Base-by-base conservation (phyloP, 768 basidiomycete genomes). In the Agrocybe chaxingu region DNA sequence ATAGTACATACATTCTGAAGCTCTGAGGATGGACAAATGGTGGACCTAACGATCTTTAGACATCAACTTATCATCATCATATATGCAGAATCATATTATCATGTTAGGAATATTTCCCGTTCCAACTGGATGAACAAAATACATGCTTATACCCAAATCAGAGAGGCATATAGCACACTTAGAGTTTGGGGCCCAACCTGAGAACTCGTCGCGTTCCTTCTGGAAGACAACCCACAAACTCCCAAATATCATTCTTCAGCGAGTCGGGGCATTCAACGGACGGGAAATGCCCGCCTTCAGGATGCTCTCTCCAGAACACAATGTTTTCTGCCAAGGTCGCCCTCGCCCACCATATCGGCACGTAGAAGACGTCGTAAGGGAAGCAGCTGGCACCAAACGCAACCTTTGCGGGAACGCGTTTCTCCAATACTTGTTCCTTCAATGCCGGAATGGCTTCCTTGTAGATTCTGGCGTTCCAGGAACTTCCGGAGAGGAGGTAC, bases 251-350 rank as follows among this genome's bases (percentile, higher is more conserved):
- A 2, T 52, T 58, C 3, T 55, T 73, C 36, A 80, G 59, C 2
- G 60, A 62, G 4, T 71, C 64, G 0, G 75, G 74, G 39, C 54
- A 63, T 54, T 79, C 78, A 34, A 70, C 55, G 0, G 76, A 66
- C 2, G 75, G 69, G 57, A 78, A 80, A 61, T 77, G 77, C 0
- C 78, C 77, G 3, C 78, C 78, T 7, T 59, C 59, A 4, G 60
- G 55, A 46, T 79, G 75, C 18, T 68, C 65, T 30, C 65, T 67
- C 60, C 71, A 71, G 37, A 73, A 73, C 18, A 76, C 71, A 16
- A 77, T 65, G 7, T 68, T 75, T 31, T 69, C 64, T 12, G 66
- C 57, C 24, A 70, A 62, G 6, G 65, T 63, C n/a, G 68, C 44
- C 66, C 75, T 71, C 5, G 69, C 74, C 57, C 55, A 77, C 76